Evolutionary conservation across 78 protist genomes (phyloP).

Genomic region (Planoprotostelium fungivorum): DNA sequence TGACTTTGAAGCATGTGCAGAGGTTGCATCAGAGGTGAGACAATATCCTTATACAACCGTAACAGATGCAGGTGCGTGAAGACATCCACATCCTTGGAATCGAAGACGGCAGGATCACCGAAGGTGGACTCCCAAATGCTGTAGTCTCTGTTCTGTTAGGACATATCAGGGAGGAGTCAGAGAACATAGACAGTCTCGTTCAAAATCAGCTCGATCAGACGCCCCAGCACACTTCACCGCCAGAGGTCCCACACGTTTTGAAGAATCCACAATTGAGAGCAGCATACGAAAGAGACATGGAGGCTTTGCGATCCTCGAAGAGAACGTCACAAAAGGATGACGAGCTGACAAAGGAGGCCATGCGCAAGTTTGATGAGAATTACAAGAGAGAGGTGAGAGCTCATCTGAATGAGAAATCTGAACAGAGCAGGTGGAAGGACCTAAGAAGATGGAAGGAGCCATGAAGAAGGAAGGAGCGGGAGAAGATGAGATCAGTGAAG

Average conservation of each 20-base stretch:
- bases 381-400: conserved; percentile 1
- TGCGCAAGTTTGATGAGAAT: background rate
- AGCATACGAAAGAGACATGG: background rate
- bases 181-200: background rate
- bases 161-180: background rate
- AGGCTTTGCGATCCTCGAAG: background rate
- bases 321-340: background rate
- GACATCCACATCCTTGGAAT: background rate
- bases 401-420: no score
- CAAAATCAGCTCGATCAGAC: background rate
- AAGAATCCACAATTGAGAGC: background rate
- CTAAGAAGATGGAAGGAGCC: no score
- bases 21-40: background rate
- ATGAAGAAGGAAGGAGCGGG: no score
- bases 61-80: no score
- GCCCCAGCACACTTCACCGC: background rate
- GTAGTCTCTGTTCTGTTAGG: background rate
- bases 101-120: background rate
- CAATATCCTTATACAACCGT: background rate
- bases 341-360: background rate
- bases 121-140: background rate
- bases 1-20: background rate
- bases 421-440: no score
- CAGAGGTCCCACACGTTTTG: background rate
- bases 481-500: no score